Evolutionary conservation across 2,329 filamentous ascomycete species (phyloP).

Genomic region (Thelonectria rubi): DNA sequence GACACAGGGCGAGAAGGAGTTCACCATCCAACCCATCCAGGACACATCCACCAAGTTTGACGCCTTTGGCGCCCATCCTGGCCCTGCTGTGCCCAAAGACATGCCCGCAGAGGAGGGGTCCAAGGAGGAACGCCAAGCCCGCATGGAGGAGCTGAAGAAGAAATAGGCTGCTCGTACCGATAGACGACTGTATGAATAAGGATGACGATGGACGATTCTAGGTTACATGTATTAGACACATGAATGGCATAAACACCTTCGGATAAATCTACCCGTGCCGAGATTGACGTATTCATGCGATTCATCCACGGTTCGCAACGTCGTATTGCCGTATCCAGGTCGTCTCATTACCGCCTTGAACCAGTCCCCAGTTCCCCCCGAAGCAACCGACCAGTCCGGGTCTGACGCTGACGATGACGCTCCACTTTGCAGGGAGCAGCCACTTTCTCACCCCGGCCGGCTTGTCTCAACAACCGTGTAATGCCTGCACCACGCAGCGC

Average conservation of each 20-base stretch:
- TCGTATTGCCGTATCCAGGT: constrained; percentile 29
- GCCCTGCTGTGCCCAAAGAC: constrained; percentile 64
- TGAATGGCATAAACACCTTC: constrained; percentile 15
- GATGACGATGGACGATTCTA: constrained; percentile 16
- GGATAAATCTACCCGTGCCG: constrained; percentile 8
- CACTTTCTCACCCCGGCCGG: neutral
- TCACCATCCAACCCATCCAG: constrained; percentile 57
- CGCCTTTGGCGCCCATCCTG: constrained; percentile 64
- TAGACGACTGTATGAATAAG: constrained; percentile 37
- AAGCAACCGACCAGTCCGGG: constrained; percentile 4
- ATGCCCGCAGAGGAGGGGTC: constrained; percentile 66
- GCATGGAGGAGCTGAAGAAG: constrained; percentile 73
- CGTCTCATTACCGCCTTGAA: constrained; percentile 3
- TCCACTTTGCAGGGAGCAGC: constrained; percentile 14
- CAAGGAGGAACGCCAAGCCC: constrained; percentile 74
- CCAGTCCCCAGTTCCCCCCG: constrained; percentile 5
- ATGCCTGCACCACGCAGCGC: constrained; percentile 1
- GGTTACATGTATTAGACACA: constrained; percentile 20
- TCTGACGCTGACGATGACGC: constrained; percentile 11
- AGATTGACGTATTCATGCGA: constrained; percentile 11
- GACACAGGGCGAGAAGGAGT: constrained; percentile 54
- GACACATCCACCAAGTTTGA: constrained; percentile 58
- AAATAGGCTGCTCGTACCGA: constrained; percentile 29
- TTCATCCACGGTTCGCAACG: constrained; percentile 3
- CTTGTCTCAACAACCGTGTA: neutral